A percentile compares a stretch with the other conserved stretches of the same genome.
These are phyloP conservation scores for Handroanthus guayacan DNA, from an alignment of 257 asterid species.

Conservation along the genomic window DNA sequence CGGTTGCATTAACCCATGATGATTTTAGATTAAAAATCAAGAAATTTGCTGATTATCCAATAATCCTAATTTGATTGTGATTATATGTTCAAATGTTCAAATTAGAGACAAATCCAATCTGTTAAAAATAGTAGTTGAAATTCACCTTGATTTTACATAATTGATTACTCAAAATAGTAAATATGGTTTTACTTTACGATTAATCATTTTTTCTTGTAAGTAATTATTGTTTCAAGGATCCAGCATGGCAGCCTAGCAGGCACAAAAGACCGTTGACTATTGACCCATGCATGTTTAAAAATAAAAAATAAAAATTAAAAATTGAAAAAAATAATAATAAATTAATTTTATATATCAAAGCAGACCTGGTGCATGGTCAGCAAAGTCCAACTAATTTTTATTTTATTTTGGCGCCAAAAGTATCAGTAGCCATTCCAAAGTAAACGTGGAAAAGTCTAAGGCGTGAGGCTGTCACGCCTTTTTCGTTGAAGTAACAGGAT, in stretches of 20 bases:
- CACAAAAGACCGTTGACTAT: constrained; percentile 25
- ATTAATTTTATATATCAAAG: neutral
- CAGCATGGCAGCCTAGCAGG: neutral
- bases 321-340: neutral
- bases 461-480: neutral
- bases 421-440: neutral
- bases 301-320: neutral
- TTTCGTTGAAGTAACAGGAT: constrained; percentile 18
- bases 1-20: too few species aligned
- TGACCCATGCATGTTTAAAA: neutral
- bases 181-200: neutral
- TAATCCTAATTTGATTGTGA: too few species aligned
- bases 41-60: too few species aligned
- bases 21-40: too few species aligned
- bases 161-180: neutral
- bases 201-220: too few species aligned
- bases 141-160: neutral
- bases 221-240: neutral
- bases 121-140: too few species aligned
- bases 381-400: neutral
- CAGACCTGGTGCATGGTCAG: constrained; percentile 7
- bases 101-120: too few species aligned
- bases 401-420: constrained; percentile 6
- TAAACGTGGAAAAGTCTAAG: constrained; percentile 9
- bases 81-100: too few species aligned